Conservation (phyloP, 75 land plant species). For the Cryptomeria japonica region DNA sequence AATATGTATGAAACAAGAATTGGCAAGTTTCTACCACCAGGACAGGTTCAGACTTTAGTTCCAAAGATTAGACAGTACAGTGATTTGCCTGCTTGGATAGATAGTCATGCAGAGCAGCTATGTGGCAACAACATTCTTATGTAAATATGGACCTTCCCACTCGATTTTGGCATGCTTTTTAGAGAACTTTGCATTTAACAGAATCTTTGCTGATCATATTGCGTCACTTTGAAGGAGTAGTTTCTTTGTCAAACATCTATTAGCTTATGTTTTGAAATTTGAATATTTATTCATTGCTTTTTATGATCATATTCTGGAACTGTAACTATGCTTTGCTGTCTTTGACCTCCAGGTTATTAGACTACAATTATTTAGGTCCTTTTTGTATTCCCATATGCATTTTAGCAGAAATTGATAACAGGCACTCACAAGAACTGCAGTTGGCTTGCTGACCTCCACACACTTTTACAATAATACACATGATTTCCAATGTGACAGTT, state of each 20-base stretch:
- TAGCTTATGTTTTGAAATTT: slow-evolving; percentile 2
- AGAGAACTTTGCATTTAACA: not conserved
- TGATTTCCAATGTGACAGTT: not conserved
- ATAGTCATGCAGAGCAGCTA: slow-evolving; percentile 63
- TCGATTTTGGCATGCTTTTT: not conserved
- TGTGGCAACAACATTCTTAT: slow-evolving; percentile 72
- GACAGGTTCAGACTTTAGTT: slow-evolving; percentile 64
- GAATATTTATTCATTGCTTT: not conserved
- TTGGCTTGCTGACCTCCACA: not conserved
- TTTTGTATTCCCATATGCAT: slow-evolving; percentile 1
- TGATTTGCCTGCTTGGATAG: slow-evolving; percentile 93
- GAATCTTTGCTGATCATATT: slow-evolving; percentile 2
- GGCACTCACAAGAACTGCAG: not conserved
- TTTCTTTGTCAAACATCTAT: not conserved
- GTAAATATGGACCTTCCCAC: slow-evolving; percentile 38
- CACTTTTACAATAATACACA: not conserved
- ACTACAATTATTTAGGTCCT: not conserved
- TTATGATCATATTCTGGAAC: not conserved
- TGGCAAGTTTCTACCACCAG: slow-evolving; percentile 74
- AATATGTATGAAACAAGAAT: slow-evolving; percentile 96
- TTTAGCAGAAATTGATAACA: not conserved
- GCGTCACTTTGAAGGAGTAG: not conserved
- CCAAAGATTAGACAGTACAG: slow-evolving; percentile 92
- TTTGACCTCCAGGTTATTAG: not conserved
- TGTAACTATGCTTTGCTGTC: not conserved